Percentiles rank a stretch among this genome's conserved stretches.
These are phyloP conservation scores for Starmerella etchellsii DNA, from an alignment of 805 yeast genomes.

Conservation along the genomic window DNA sequence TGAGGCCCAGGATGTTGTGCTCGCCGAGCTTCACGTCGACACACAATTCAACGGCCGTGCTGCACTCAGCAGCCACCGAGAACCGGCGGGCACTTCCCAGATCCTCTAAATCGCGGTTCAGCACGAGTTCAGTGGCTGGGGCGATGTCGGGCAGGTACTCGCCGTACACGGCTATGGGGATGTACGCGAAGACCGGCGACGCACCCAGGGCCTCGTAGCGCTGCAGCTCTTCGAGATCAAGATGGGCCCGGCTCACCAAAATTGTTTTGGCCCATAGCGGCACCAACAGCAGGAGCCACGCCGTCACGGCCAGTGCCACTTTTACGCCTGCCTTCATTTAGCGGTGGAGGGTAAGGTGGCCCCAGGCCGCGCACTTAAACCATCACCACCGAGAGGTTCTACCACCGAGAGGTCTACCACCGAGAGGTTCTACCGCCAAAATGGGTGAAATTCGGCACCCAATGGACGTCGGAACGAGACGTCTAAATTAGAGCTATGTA, in stretches of 20 bases:
- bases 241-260: constrained; percentile 45
- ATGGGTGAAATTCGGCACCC: too few species aligned
- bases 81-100: constrained; percentile 25
- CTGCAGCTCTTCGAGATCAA: constrained; percentile 39
- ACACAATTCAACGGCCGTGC: constrained; percentile 27
- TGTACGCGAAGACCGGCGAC: constrained; percentile 17
- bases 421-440: too few species aligned
- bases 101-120: constrained; percentile 31
- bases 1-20: constrained; percentile 35
- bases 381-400: too few species aligned
- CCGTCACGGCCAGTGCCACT: constrained; percentile 14
- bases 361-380: too few species aligned
- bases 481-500: too few species aligned
- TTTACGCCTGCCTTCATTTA: constrained; percentile 8
- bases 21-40: constrained; percentile 30
- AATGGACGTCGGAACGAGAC: too few species aligned
- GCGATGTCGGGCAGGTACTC: constrained; percentile 51
- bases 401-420: too few species aligned
- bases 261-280: constrained; percentile 55
- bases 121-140: constrained; percentile 39
- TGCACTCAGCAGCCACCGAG: constrained; percentile 14
- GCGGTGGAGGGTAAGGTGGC: too few species aligned
- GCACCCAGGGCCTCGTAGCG: constrained; percentile 21
- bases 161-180: constrained; percentile 26
- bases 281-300: constrained; percentile 23